A percentile compares a stretch with the other conserved stretches of the same genome.
Conservation (phyloP, 1,284 basidiomycete genomes). For the Ceratobasidium sp. region DNA sequence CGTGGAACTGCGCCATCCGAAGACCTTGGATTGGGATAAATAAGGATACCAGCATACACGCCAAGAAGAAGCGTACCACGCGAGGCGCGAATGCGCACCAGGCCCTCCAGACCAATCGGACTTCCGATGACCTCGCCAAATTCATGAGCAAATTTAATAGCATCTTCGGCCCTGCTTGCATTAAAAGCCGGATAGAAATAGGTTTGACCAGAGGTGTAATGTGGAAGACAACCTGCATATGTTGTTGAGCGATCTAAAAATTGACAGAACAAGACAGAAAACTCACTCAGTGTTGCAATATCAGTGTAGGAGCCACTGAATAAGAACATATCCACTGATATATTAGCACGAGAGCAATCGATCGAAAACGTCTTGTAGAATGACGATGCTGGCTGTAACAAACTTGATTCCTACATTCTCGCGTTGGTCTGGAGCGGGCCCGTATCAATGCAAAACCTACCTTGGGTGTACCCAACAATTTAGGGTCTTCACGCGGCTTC, state of each 20-base stretch:
- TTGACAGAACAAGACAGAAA: conserved; percentile 44
- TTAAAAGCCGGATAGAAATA: conserved; percentile 99
- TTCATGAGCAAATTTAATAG: conserved; percentile 97
- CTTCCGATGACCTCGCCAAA: conserved; percentile 92
- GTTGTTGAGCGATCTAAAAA: not conserved
- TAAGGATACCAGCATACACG: not conserved
- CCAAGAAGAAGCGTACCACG: conserved; percentile 61
- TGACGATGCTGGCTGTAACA: conserved; percentile 86
- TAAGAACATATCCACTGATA: conserved; percentile 99
- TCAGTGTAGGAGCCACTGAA: conserved; percentile 95
- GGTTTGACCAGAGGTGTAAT: conserved; percentile 97
- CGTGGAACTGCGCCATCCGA: conserved; percentile 97
- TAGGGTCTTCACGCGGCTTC: conserved; percentile 96
- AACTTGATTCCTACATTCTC: conserved; percentile 87
- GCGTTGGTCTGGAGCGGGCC: conserved; percentile 99
- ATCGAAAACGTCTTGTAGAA: conserved; percentile 99
- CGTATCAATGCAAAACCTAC: conserved; percentile 56
- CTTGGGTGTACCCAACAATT: conserved; percentile 94
- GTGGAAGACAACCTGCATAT: conserved; percentile 80
- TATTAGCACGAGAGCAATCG: conserved; percentile 96
- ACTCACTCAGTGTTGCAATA: conserved; percentile 89
- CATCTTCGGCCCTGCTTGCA: conserved; percentile 91
- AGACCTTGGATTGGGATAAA: conserved; percentile 61
- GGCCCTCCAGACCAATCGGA: conserved; percentile 96
- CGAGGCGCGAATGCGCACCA: conserved; percentile 96